These are phyloP conservation scores for Lumnitzera littorea DNA, from an alignment of 345 rosid species.

Conservation along the genomic window DNA sequence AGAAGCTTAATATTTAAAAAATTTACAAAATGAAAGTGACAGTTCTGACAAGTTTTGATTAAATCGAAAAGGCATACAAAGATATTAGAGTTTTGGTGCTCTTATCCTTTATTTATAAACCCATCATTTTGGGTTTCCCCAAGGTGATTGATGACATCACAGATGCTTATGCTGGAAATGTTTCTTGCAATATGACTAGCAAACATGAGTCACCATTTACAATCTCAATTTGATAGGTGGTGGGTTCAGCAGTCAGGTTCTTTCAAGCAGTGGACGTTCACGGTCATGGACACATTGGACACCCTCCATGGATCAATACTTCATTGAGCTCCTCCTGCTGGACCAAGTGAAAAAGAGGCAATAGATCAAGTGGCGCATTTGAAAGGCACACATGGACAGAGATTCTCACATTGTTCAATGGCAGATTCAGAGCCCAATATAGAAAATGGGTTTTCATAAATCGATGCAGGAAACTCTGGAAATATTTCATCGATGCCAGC, in stretches of 20 bases:
- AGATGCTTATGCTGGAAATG: too few species aligned
- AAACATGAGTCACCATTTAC: too few species aligned
- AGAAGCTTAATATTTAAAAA: too few species aligned
- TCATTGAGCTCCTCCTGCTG: slow-evolving; percentile 69
- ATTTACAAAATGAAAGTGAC: too few species aligned
- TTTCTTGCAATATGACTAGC: too few species aligned
- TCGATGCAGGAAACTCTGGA: slow-evolving; percentile 62
- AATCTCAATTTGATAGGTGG: slow-evolving; percentile 38
- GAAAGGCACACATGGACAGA: slow-evolving; percentile 79
- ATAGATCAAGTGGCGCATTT: slow-evolving; percentile 45
- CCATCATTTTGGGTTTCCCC: too few species aligned
- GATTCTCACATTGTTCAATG: slow-evolving; percentile 66
- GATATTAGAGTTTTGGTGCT: too few species aligned
- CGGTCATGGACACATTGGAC: slow-evolving; percentile 82
- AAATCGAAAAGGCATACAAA: too few species aligned
- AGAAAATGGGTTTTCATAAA: slow-evolving; percentile 76
- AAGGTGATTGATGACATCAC: too few species aligned
- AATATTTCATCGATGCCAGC: slow-evolving; percentile 52
- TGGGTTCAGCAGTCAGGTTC: slow-evolving; percentile 17
- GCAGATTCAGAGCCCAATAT: slow-evolving; percentile 55
- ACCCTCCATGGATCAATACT: slow-evolving; percentile 61
- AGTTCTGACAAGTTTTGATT: too few species aligned
- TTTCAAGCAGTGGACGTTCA: slow-evolving; percentile 32
- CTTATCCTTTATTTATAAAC: too few species aligned
- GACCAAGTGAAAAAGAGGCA: slow-evolving; percentile 74